These are phyloP conservation scores for Calonectria fujianensis DNA, from an alignment of 2,329 filamentous ascomycete species.

Conservation along the genomic window DNA sequence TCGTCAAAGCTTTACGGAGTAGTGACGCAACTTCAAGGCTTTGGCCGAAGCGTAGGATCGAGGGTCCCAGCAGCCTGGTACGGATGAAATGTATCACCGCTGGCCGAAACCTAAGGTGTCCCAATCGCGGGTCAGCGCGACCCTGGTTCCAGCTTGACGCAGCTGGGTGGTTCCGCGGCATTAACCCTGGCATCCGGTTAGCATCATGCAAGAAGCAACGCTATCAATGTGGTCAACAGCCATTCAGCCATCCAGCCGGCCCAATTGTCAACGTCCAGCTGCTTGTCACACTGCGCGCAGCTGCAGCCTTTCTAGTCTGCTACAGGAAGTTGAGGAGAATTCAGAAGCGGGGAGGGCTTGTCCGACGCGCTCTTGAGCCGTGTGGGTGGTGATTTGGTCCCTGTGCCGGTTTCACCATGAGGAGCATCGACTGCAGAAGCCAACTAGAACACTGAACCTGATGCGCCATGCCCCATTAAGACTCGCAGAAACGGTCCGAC, in stretches of 20 bases:
- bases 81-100: conserved; percentile 52
- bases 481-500: conserved; percentile 18
- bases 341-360: not conserved
- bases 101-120: conserved; percentile 23
- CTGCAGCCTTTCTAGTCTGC: conserved; percentile 13
- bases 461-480: conserved; percentile 25
- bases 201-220: conserved; percentile 31
- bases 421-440: conserved; percentile 26
- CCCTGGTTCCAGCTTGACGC: conserved; percentile 19
- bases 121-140: conserved; percentile 13
- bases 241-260: conserved; percentile 24
- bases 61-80: conserved; percentile 24
- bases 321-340: not conserved
- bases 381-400: conserved; percentile 7
- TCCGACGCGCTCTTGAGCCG: conserved; percentile 11
- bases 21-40: conserved; percentile 51
- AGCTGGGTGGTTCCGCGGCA: conserved; percentile 27
- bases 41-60: conserved; percentile 17
- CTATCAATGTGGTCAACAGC: conserved; percentile 32
- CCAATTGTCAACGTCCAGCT: conserved; percentile 12
- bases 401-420: conserved; percentile 34
- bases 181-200: conserved; percentile 32
- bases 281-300: conserved; percentile 17
- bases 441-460: conserved; percentile 14
- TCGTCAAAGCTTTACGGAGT: conserved; percentile 30